A percentile compares a stretch with the other conserved stretches of the same genome.
Evolutionary conservation across 2,329 filamentous ascomycete genomes (phyloP).

Genomic region (Colletotrichum karsti): DNA sequence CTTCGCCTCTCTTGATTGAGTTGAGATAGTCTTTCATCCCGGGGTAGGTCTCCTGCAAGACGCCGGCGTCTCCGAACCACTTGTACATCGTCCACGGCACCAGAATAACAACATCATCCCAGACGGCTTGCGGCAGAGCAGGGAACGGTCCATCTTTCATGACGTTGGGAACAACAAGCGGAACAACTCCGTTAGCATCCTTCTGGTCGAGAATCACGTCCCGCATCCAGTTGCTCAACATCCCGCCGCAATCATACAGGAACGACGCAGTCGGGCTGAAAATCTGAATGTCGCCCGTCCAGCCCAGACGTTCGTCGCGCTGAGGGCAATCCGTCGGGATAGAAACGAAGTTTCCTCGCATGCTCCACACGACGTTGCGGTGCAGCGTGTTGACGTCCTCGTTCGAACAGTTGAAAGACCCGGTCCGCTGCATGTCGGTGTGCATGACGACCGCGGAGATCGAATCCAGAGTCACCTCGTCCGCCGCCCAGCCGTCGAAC

Average conservation of each 20-base stretch:
- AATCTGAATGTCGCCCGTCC: slow-evolving; percentile 60
- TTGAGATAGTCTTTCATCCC: slow-evolving; percentile 50
- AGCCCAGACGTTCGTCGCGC: slow-evolving; percentile 61
- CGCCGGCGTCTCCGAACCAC: slow-evolving; percentile 43
- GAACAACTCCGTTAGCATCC: slow-evolving; percentile 43
- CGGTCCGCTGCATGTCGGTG: slow-evolving; percentile 59
- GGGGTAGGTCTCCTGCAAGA: slow-evolving; percentile 46
- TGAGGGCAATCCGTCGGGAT: slow-evolving; percentile 67
- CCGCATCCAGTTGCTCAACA: slow-evolving; percentile 58
- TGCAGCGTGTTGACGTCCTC: slow-evolving; percentile 60
- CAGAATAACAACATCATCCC: slow-evolving; percentile 51
- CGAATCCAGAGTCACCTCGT: slow-evolving; percentile 24
- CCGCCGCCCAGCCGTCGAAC: slow-evolving; percentile 50
- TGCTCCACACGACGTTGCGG: slow-evolving; percentile 62
- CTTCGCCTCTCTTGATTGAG: slow-evolving; percentile 39
- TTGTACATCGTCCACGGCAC: slow-evolving; percentile 50
- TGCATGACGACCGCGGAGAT: slow-evolving; percentile 49
- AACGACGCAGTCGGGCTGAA: slow-evolving; percentile 61
- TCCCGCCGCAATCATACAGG: slow-evolving; percentile 59
- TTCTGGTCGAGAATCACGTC: slow-evolving; percentile 47
- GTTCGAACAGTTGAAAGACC: slow-evolving; percentile 61
- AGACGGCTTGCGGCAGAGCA: slow-evolving; percentile 43
- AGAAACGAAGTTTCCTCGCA: slow-evolving; percentile 66
- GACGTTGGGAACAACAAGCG: slow-evolving; percentile 39
- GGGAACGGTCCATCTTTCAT: slow-evolving; percentile 33